phyloP scores from a whole-genome alignment of 257 asterid species.

The Jacaranda mimosifolia region DNA sequence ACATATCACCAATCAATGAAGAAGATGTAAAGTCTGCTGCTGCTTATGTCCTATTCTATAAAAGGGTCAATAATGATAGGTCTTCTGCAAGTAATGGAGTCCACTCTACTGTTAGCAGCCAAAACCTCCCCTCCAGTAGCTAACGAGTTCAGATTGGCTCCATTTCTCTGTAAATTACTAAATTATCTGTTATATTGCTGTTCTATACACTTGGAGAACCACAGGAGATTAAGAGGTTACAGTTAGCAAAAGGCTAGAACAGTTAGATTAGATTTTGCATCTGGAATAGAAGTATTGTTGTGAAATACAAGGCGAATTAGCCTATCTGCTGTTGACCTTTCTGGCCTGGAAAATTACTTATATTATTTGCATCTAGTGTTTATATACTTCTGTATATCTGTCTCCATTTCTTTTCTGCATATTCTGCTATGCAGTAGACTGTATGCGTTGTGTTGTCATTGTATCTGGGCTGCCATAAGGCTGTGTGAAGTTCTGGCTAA shows the following conservation, averaged over 20 bases:
- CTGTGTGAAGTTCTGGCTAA: not conserved
- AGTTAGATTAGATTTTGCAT: conserved; percentile 26
- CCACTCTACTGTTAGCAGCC: conserved; percentile 47
- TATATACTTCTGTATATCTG: conserved; percentile 19
- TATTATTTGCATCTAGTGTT: conserved; percentile 34
- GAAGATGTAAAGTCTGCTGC: conserved; percentile 94
- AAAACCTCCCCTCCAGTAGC: conserved; percentile 40
- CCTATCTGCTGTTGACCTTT: conserved; percentile 27
- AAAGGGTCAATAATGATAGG: conserved; percentile 76
- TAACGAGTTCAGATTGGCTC: conserved; percentile 27
- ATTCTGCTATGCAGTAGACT: conserved; percentile 4
- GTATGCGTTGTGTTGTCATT: too few species aligned
- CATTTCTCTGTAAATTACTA: conserved; percentile 48
- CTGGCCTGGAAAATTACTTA: conserved; percentile 34
- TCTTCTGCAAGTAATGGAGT: conserved; percentile 66
- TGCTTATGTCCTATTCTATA: conserved; percentile 92
- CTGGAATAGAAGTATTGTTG: conserved; percentile 31
- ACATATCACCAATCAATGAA: conserved; percentile 80
- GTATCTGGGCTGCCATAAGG: too few species aligned
- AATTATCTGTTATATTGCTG: conserved; percentile 31
- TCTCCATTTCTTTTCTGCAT: conserved; percentile 1
- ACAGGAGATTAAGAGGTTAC: conserved; percentile 45
- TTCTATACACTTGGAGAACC: conserved; percentile 33
- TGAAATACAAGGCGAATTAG: conserved; percentile 33
- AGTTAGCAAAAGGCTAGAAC: conserved; percentile 23